These are phyloP conservation scores for Chrysanthemum makinoi DNA, from an alignment of 129 eudicot genomes.

Conservation along the genomic window DNA sequence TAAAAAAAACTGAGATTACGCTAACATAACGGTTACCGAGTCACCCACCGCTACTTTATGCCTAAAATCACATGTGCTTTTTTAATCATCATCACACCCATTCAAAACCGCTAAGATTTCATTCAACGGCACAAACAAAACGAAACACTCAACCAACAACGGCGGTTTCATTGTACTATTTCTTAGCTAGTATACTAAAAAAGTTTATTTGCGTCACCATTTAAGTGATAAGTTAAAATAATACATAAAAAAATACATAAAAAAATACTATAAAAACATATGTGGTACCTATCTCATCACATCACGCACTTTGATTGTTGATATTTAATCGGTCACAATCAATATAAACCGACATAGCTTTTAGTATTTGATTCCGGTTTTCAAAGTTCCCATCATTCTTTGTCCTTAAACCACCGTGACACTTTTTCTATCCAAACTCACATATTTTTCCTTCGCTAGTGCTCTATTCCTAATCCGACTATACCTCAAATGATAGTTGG, in stretches of 20 bases:
- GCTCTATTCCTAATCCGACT: not conserved
- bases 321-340: conserved; percentile 16
- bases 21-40: no score
- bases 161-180: no score
- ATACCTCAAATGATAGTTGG: no score
- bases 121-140: no score
- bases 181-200: no score
- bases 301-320: not conserved
- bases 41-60: no score
- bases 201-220: not conserved
- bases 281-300: conserved; percentile 1
- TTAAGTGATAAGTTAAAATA: not conserved
- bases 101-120: no score
- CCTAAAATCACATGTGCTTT: no score
- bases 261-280: not conserved
- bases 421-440: not conserved
- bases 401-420: conserved; percentile 22
- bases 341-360: conserved; percentile 27
- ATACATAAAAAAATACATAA: not conserved
- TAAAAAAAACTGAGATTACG: no score
- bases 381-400: conserved; percentile 10
- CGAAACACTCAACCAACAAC: no score
- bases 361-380: conserved; percentile 19
- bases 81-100: no score
- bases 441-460: not conserved